phyloP scores from a whole-genome alignment of 106 monocot species.

The Acorus gramineus region DNA sequence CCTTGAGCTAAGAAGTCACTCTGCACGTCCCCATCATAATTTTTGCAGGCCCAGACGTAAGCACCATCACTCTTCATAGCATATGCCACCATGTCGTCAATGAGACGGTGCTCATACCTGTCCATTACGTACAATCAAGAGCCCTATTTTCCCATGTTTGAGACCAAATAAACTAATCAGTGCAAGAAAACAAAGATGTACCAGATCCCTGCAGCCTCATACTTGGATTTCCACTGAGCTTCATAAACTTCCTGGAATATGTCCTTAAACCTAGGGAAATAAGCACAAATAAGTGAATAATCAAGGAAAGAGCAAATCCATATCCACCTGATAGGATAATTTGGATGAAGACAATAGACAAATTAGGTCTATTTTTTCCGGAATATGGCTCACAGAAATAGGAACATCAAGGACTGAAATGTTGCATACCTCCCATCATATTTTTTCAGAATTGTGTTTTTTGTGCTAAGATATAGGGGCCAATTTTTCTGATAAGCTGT shows the following conservation, averaged over 20 bases:
- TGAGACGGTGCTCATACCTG: slow-evolving; percentile 97
- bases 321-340: background rate
- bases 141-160: too few relatives aligned
- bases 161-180: background rate
- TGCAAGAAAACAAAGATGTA: background rate
- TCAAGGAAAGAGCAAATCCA: background rate
- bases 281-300: background rate
- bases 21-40: slow-evolving; percentile 98
- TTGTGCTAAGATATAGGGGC: slow-evolving; percentile 17
- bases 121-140: too few relatives aligned
- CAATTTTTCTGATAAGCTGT: slow-evolving; percentile 8
- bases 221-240: slow-evolving; percentile 6
- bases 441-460: slow-evolving; percentile 20
- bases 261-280: slow-evolving; percentile 17
- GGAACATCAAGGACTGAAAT: background rate
- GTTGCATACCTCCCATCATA: slow-evolving; percentile 15
- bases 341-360: background rate
- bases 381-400: background rate
- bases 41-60: slow-evolving; percentile 98
- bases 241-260: slow-evolving; percentile 18
- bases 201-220: slow-evolving; percentile 5
- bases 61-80: slow-evolving; percentile 82
- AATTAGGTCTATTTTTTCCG: background rate
- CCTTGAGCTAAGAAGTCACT: slow-evolving; percentile 99
- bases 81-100: slow-evolving; percentile 99